These are phyloP conservation scores for Myrica gale DNA, from an alignment of 306 rosid species.

Conservation along the genomic window DNA sequence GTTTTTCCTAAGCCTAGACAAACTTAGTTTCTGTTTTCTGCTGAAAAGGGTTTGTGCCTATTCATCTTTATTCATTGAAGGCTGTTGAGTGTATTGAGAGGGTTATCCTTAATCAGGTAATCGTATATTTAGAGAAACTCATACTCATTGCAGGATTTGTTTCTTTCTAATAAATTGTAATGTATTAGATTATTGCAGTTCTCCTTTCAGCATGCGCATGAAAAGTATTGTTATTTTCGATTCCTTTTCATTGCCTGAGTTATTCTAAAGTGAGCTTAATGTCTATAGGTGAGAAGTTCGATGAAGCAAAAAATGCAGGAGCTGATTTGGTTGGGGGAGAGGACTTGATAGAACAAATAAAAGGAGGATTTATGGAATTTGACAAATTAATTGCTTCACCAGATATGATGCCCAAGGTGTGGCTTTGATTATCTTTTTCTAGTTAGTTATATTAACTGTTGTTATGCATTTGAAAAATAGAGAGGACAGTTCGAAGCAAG, in stretches of 20 bases:
- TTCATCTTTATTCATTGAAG: neutral
- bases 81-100: neutral
- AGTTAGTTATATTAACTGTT: slow-evolving; percentile 4
- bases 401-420: slow-evolving; percentile 99
- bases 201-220: neutral
- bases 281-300: slow-evolving; percentile 79
- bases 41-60: neutral
- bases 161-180: neutral
- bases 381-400: slow-evolving; percentile 98
- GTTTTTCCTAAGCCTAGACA: neutral
- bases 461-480: neutral
- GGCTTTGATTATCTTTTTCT: slow-evolving; percentile 34
- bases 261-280: slow-evolving; percentile 20
- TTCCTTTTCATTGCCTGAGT: slow-evolving; percentile 19
- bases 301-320: slow-evolving; percentile 95
- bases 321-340: slow-evolving; percentile 99
- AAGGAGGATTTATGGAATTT: slow-evolving; percentile 98
- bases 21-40: neutral
- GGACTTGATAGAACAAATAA: slow-evolving; percentile 95
- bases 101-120: neutral
- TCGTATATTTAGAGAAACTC: neutral
- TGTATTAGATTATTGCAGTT: neutral
- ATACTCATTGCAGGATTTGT: too few species aligned
- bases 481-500: neutral
- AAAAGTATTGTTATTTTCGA: neutral